Conservation (phyloP, 345 rosid species). For the Pistacia integerrima region DNA sequence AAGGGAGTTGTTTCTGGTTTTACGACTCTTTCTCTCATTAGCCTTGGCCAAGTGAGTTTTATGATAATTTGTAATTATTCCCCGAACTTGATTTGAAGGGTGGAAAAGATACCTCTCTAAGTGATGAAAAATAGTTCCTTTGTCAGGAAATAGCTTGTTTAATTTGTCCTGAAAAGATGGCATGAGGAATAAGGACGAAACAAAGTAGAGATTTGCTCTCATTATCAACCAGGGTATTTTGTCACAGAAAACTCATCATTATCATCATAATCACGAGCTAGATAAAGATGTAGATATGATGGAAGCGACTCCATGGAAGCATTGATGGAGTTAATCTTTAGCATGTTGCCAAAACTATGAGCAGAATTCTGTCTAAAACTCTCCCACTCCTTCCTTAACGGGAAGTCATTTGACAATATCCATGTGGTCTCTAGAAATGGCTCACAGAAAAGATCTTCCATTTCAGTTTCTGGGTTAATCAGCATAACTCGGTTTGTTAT, state of each 20-base stretch:
- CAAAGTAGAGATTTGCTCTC: too few relatives aligned
- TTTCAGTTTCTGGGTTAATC: constrained; percentile 12
- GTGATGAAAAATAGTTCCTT: constrained; percentile 39
- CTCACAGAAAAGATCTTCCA: constrained; percentile 13
- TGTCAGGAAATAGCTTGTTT: constrained; percentile 23
- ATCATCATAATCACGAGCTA: too few relatives aligned
- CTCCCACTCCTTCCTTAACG: background rate
- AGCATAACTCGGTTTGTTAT: constrained; percentile 22
- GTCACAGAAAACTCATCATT: too few relatives aligned
- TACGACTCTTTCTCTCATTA: constrained; percentile 27
- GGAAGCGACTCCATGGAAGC: background rate
- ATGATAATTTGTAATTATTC: constrained; percentile 35
- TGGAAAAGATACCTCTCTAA: constrained; percentile 40
- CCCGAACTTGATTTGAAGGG: constrained; percentile 47
- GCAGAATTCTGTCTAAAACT: background rate
- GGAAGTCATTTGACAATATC: constrained; percentile 12
- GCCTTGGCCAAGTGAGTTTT: constrained; percentile 34
- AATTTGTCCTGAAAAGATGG: too few relatives aligned
- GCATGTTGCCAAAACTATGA: constrained; percentile 13
- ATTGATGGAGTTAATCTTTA: background rate
- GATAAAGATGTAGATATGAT: constrained; percentile 1
- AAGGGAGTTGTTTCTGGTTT: constrained; percentile 20
- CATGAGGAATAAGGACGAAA: too few relatives aligned
- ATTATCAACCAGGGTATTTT: too few relatives aligned
- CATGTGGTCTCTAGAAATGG: constrained; percentile 17